Base-by-base conservation (phyloP, 345 rosid genomes). In the Trapa bicornis region DNA sequence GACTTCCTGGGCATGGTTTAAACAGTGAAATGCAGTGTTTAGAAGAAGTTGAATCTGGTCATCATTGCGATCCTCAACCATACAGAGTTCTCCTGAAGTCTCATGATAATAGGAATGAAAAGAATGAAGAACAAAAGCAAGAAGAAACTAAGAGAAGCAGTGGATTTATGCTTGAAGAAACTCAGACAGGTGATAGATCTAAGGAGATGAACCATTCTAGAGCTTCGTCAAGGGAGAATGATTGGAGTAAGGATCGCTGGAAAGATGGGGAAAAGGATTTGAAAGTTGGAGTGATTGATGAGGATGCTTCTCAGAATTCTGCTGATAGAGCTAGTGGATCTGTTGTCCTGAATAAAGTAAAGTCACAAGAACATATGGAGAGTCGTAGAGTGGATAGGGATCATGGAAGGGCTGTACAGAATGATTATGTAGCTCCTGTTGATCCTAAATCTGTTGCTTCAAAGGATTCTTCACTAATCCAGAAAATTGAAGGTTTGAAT, bases 401-500 rank as follows among this genome's bases (percentile, higher is more conserved):
- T 67, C 71, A 75, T 47, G 73, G 45, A 61, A 75, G 73, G 71
- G 75, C 57, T 61, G 86, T 75, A 64, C 74, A 69, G 67, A 67
- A 61, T 65, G 66, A 65, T 61, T 54, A 72, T 67, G 47, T 48
- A 42, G 6, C 22, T 43, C 71, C 77, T 60, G 85, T 75, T 70
- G 71, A 65, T 64, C 69, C 75, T 60, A 58, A 53, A 64, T 50
- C 71, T 47, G 66, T 66, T 16, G 53, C 81, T 62, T 66, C 86
- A 32, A 83, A 73, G 78, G 94, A 83, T 79, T 72, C 88, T 61
- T 80, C 75, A 79, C 78, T 89, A 77, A 86, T 95, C 71, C 86
- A 83, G 84, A 89, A 95, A 81, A 87, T 95, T 67, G 90, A 95
- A 80, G 84, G 90, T 68, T 75, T 95, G 74, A 95, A 91, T 80